These are phyloP conservation scores for Penicillium sp. DNA, from an alignment of 2,329 filamentous ascomycete genomes.

Conservation along the genomic window DNA sequence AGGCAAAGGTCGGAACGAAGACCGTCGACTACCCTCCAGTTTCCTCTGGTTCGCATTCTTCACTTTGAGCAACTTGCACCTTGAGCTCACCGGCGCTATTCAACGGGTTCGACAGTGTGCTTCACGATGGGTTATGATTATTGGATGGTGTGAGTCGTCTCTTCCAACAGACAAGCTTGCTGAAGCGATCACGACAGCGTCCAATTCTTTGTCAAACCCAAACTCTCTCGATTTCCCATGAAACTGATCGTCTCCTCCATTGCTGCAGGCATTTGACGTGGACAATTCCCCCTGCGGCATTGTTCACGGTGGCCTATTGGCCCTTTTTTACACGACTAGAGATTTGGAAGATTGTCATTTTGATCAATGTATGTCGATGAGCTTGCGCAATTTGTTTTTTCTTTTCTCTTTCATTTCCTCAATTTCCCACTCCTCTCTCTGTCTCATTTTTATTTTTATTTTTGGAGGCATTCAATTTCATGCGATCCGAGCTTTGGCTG, in stretches of 20 bases:
- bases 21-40: no score
- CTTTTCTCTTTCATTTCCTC: no score
- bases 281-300: constrained; percentile 58
- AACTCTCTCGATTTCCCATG: no score
- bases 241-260: neutral
- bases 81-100: neutral
- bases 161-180: neutral
- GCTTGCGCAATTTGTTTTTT: no score
- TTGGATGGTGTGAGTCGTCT: neutral
- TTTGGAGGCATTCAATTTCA: neutral
- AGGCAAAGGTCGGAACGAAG: constrained; percentile 1
- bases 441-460: neutral
- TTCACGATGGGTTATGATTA: neutral
- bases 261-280: constrained; percentile 56
- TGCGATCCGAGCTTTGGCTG: no score
- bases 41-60: neutral
- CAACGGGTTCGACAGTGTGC: neutral
- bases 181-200: no score
- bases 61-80: neutral
- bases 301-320: constrained; percentile 54
- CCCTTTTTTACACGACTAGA: constrained; percentile 60
- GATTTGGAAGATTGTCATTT: constrained; percentile 55
- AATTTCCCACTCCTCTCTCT: no score
- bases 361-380: constrained; percentile 44
- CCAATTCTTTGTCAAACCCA: no score